Evolutionary conservation across 2,329 filamentous ascomycete genomes (phyloP).

Genomic region (Exophiala xenobiotica): DNA sequence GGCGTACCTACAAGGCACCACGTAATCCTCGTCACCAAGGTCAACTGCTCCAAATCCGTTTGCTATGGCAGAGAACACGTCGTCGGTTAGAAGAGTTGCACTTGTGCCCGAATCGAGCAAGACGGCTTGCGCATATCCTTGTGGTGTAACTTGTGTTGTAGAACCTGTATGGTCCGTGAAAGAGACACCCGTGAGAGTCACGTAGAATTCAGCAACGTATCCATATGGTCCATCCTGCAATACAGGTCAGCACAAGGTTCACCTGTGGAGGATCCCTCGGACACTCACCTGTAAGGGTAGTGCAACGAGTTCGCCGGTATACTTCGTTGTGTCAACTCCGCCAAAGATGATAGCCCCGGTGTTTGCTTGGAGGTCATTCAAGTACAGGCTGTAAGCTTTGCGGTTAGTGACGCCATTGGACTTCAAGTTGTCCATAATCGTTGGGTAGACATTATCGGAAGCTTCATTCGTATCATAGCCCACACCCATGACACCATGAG

Average conservation of each 20-base stretch:
- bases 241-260: background rate
- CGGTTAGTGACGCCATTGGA: conserved; percentile 21
- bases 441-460: conserved; percentile 14
- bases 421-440: conserved; percentile 24
- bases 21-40: conserved; percentile 44
- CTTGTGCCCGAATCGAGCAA: conserved; percentile 74
- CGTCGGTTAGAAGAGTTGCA: conserved; percentile 65
- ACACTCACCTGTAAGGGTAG: conserved; percentile 49
- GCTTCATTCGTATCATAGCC: conserved; percentile 22
- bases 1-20: conserved; percentile 43
- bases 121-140: conserved; percentile 52
- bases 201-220: conserved; percentile 57
- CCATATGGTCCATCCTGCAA: conserved; percentile 1
- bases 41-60: conserved; percentile 54
- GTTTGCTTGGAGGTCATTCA: conserved; percentile 22
- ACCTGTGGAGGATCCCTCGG: background rate
- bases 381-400: conserved; percentile 27
- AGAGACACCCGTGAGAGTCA: conserved; percentile 44
- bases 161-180: conserved; percentile 39
- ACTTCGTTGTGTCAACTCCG: conserved; percentile 68
- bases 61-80: conserved; percentile 56
- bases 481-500: conserved; percentile 27
- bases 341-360: conserved; percentile 65
- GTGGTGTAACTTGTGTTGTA: conserved; percentile 43
- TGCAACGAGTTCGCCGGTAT: conserved; percentile 60